Base-by-base conservation (phyloP, 345 rosid genomes). In the Mallotus nudiflorus region DNA sequence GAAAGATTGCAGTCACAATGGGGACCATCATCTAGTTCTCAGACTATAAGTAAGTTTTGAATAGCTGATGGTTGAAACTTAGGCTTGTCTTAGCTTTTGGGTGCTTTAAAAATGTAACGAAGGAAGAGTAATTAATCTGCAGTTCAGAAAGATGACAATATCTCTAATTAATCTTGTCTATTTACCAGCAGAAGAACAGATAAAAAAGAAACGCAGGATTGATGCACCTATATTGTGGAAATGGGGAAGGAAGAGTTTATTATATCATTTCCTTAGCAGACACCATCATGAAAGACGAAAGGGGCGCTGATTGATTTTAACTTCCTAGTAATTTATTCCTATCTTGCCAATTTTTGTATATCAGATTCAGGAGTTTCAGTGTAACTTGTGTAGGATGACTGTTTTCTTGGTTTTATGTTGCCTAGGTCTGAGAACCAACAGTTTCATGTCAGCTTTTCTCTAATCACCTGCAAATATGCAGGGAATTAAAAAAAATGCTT, bases 161-260 rank as follows among this genome's bases (percentile, higher is more conserved):
- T 67, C 33, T 42, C 24, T 50, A 10, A 63, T 50, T 25, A 56
- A 6, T 50, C 8, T 35, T 19, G 45, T 4, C 0, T 13, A 0
- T 20, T 59, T 39, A 19, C 71, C 66, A 58, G 82, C 87, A 91
- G 97, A 76, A 57, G 85, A 85, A 66, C 85, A 70, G 73, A 31
- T 76, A 31, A 84, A 76, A 75, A 88, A 62, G 88, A 80, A 85
- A 71, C 80, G 74, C 15, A 70, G 81, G 69, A 59, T 69, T 28
- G 66, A 55, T 50, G 80, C 77, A 25, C 98, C 93, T 3, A 28
- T 77, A 28, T 92, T 86, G 86, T 92, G 93, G 92, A 89, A 85
- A 77, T 86, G 84, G 83, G 97, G 99, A 40, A 79, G 89, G 70
- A 95, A 87, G 79, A 75, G 82, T 77, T 67, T 85, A 62, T 53